Conservation (phyloP, 176 grass and related monocot species). For the Carex parvula region DNA sequence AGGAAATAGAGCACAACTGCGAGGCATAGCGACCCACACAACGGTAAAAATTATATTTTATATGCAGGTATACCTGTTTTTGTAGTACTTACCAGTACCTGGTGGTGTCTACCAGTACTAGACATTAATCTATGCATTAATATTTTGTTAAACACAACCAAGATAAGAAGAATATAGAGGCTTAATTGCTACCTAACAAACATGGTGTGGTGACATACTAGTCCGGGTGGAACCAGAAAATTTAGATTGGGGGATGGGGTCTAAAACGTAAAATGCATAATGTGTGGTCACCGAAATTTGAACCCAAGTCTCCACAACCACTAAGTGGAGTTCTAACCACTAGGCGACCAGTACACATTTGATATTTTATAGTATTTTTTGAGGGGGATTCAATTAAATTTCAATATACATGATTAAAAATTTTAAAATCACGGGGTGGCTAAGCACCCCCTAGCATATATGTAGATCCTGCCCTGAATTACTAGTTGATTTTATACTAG, state of each 20-base stretch:
- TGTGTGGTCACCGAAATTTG: too few species aligned
- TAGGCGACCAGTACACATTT: too few species aligned
- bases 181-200: neutral
- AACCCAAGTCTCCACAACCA: too few species aligned
- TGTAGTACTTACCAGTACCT: constrained; percentile 17
- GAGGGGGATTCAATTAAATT: too few species aligned
- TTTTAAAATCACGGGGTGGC: too few species aligned
- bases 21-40: constrained; percentile 81
- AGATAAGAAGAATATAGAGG: neutral
- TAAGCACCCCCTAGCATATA: too few species aligned
- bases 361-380: too few species aligned
- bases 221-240: neutral
- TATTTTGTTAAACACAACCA: constrained; percentile 2
- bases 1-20: constrained; percentile 83
- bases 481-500: neutral
- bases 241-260: too few species aligned
- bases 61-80: neutral
- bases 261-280: too few species aligned
- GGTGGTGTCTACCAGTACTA: neutral
- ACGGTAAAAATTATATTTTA: constrained; percentile 44
- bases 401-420: too few species aligned
- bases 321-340: too few species aligned
- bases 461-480: neutral
- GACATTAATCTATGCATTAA: constrained; percentile 2
- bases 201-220: neutral